phyloP scores from a whole-genome alignment of 1,139 yeast genomes.

The Kurtzmaniella quercitrusa region DNA sequence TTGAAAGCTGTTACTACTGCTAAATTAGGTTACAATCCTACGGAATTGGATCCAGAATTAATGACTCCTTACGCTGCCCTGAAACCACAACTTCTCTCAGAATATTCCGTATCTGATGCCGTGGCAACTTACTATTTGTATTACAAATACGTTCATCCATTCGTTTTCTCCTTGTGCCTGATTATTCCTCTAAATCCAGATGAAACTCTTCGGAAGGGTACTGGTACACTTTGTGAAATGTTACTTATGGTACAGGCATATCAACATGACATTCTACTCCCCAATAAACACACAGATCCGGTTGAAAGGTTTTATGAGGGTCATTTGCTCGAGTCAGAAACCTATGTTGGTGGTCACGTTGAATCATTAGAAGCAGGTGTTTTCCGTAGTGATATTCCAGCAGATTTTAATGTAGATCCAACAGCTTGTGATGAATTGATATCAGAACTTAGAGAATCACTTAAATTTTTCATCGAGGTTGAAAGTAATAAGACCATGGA shows the following conservation, averaged over 20 bases:
- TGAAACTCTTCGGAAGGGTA: constrained; percentile 93
- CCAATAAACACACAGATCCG: constrained; percentile 92
- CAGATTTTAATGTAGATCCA: constrained; percentile 74
- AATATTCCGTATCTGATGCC: constrained; percentile 98
- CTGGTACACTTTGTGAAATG: constrained; percentile 99
- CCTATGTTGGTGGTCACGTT: constrained; percentile 98
- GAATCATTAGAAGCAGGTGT: constrained; percentile 98
- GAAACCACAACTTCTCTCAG: constrained; percentile 87
- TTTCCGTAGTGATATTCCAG: constrained; percentile 81
- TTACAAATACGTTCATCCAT: constrained; percentile 96
- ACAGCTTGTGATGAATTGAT: constrained; percentile 78
- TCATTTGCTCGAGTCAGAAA: constrained; percentile 88
- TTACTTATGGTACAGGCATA: constrained; percentile 95
- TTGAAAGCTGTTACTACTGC: constrained; percentile 96
- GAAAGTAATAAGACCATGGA: constrained; percentile 71
- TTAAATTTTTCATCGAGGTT: constrained; percentile 78
- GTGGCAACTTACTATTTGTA: constrained; percentile 96
- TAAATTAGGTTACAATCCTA: constrained; percentile 92
- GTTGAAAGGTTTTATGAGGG: constrained; percentile 92
- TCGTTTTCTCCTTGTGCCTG: constrained; percentile 91
- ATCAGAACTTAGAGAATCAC: constrained; percentile 67
- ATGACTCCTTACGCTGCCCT: constrained; percentile 98
- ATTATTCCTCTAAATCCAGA: constrained; percentile 96
- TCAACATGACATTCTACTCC: constrained; percentile 68
- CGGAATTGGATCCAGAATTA: constrained; percentile 93